Evolutionary conservation across 495 filamentous ascomycete species (phyloP).

Genomic region (Parachaetomium inaequale): DNA sequence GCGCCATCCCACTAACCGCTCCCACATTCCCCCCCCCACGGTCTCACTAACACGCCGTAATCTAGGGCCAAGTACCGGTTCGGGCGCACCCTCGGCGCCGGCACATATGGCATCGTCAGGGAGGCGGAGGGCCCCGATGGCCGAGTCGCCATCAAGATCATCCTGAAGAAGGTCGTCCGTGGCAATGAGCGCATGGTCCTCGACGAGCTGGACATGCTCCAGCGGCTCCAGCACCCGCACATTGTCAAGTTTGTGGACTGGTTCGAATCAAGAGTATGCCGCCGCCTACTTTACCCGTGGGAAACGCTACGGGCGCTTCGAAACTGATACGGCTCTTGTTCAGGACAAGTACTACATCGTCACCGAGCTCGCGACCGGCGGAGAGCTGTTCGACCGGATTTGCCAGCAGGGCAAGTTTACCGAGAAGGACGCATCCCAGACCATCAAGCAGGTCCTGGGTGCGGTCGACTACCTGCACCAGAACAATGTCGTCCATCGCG

Average conservation of each 20-base stretch:
- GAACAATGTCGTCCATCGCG: constrained; percentile 95
- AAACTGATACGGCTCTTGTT: constrained; percentile 12
- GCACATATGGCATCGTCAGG: constrained; percentile 97
- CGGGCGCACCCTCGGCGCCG: constrained; percentile 88
- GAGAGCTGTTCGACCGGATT: constrained; percentile 97
- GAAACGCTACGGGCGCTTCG: background rate
- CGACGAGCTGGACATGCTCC: constrained; percentile 91
- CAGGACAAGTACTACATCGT: constrained; percentile 99
- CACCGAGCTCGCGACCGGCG: constrained; percentile 91
- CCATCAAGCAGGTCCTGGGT: constrained; percentile 90
- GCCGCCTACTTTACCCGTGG: too few relatives aligned
- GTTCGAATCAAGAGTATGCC: constrained; percentile 87
- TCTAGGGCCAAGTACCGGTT: constrained; percentile 82
- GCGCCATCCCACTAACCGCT: constrained; percentile 21
- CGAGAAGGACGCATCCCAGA: constrained; percentile 96
- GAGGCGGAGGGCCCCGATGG: constrained; percentile 80
- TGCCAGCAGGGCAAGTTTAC: constrained; percentile 98
- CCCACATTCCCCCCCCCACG: background rate
- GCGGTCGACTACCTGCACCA: constrained; percentile 93
- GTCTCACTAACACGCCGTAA: constrained; percentile 17
- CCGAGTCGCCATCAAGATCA: constrained; percentile 97
- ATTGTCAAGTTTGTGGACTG: constrained; percentile 98
- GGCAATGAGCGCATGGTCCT: constrained; percentile 99
- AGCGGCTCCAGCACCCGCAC: constrained; percentile 84
- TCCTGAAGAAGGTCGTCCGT: constrained; percentile 98